phyloP scores from a whole-genome alignment of 2,329 filamentous ascomycete genomes.

The Microcera coccophila region DNA sequence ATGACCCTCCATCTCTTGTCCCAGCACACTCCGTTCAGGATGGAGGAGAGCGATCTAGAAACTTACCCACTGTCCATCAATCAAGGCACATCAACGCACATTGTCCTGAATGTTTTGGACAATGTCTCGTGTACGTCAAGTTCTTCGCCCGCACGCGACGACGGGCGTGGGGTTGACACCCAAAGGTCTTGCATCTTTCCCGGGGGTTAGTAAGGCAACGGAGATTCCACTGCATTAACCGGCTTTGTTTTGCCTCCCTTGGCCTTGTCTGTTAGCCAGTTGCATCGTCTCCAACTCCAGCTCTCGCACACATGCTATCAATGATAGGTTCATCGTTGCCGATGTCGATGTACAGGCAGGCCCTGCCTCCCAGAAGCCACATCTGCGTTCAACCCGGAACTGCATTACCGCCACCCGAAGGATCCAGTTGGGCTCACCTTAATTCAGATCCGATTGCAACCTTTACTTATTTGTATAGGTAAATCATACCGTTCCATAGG shows the following conservation, averaged over 20 bases:
- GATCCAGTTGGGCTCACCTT: slow-evolving; percentile 15
- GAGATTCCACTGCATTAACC: not conserved
- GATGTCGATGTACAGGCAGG: slow-evolving; percentile 3
- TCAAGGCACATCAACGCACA: too few species aligned
- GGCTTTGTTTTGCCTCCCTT: too few species aligned
- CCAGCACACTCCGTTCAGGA: too few species aligned
- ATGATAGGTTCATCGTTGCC: slow-evolving; percentile 29
- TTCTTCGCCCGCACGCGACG: slow-evolving; percentile 22
- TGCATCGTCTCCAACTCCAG: slow-evolving; percentile 13
- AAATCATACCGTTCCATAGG: too few species aligned
- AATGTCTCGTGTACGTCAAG: too few species aligned
- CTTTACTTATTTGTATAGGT: not conserved
- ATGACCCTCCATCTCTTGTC: too few species aligned
- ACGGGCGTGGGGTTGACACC: slow-evolving; percentile 19
- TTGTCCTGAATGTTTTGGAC: too few species aligned
- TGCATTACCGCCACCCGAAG: slow-evolving; percentile 6
- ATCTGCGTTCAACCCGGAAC: slow-evolving; percentile 10
- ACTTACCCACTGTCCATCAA: too few species aligned
- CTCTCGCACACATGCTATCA: slow-evolving; percentile 27
- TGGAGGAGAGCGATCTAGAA: too few species aligned
- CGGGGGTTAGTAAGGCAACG: not conserved
- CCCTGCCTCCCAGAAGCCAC: slow-evolving; percentile 11
- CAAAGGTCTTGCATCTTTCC: not conserved
- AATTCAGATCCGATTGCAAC: not conserved
- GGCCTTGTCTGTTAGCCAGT: too few species aligned